A percentile compares a stretch with the other conserved stretches of the same genome.
Evolutionary conservation across 2,329 filamentous ascomycete genomes (phyloP).

Genomic region (Mycosphaerella sp.): DNA sequence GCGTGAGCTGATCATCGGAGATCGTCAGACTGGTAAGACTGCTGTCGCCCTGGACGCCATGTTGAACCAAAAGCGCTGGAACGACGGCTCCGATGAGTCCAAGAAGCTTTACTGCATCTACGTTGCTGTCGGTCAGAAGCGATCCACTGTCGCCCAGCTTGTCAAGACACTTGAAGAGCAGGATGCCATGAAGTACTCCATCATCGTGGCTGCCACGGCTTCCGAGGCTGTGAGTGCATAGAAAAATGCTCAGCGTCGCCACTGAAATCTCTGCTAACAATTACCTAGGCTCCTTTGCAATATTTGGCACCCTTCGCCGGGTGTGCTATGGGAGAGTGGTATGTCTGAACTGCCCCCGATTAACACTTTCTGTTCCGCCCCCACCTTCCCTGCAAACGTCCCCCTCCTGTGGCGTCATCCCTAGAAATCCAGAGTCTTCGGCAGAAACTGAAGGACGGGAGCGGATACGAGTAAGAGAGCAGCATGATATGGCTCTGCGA

Average conservation of each 20-base stretch:
- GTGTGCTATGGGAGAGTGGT: background rate
- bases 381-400: too few species aligned
- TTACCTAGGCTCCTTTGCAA: background rate
- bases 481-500: too few species aligned
- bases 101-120: conserved; percentile 99
- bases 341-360: background rate
- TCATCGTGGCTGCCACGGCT: conserved; percentile 90
- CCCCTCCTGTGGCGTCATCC: too few species aligned
- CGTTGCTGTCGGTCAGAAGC: conserved; percentile 98
- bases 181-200: conserved; percentile 97
- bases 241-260: background rate
- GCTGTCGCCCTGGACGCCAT: conserved; percentile 97
- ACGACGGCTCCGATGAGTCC: conserved; percentile 74
- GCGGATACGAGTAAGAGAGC: too few species aligned
- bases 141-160: conserved; percentile 97
- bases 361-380: conserved; percentile 1
- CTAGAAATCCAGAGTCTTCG: too few species aligned
- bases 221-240: conserved; percentile 62
- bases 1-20: conserved; percentile 99
- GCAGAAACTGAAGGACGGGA: too few species aligned
- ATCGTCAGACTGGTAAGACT: conserved; percentile 99
- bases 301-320: background rate
- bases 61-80: conserved; percentile 99
- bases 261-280: background rate
- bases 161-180: conserved; percentile 99